phyloP scores from a whole-genome alignment of 75 land plant species.

The Cunninghamia lanceolata region DNA sequence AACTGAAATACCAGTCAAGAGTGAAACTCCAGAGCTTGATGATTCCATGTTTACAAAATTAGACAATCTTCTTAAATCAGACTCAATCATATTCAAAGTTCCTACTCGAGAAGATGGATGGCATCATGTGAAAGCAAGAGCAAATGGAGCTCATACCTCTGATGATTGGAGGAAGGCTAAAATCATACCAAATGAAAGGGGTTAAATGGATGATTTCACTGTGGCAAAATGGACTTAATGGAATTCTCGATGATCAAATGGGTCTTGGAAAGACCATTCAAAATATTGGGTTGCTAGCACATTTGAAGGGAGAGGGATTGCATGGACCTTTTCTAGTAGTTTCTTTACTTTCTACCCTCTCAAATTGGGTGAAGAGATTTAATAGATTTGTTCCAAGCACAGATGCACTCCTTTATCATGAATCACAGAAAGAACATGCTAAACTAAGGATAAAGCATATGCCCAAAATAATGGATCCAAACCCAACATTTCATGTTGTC shows the following conservation, averaged over 20 bases:
- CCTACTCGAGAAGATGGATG: constrained; percentile 39
- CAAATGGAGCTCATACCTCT: constrained; percentile 43
- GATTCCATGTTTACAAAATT: too few species aligned
- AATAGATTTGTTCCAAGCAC: constrained; percentile 40
- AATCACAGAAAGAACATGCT: constrained; percentile 28
- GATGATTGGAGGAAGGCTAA: constrained; percentile 40
- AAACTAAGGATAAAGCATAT: too few species aligned
- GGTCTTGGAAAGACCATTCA: too few species aligned
- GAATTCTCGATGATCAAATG: constrained; percentile 55
- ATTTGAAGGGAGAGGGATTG: constrained; percentile 35
- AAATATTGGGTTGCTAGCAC: constrained; percentile 40
- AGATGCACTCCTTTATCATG: constrained; percentile 37
- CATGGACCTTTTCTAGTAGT: constrained; percentile 43
- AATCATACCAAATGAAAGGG: constrained; percentile 44
- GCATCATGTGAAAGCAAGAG: constrained; percentile 30
- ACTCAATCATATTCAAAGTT: constrained; percentile 36
- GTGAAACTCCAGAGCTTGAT: background rate
- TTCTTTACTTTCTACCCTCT: constrained; percentile 53
- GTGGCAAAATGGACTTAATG: constrained; percentile 50
- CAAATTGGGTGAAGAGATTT: too few species aligned
- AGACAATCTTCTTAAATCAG: constrained; percentile 35
- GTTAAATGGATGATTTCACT: constrained; percentile 49
- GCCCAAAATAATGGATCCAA: too few species aligned
- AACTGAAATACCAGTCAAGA: background rate
- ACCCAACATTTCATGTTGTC: constrained; percentile 33